A percentile compares a stretch with the other conserved stretches of the same genome.
phyloP scores from a whole-genome alignment of 176 grass and related monocot genomes.

The Pontederia paniculata region DNA sequence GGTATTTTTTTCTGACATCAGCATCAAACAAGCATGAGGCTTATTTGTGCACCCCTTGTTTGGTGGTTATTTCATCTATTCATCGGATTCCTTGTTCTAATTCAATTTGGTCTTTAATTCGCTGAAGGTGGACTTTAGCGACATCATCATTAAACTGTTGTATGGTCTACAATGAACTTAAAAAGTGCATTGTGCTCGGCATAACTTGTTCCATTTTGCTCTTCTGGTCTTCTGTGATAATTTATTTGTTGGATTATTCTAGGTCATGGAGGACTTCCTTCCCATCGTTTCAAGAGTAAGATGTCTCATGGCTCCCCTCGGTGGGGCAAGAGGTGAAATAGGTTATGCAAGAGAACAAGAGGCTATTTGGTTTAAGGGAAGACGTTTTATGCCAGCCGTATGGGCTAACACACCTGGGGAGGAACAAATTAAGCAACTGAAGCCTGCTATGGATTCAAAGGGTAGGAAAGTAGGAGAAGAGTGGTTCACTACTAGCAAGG shows the following conservation, averaged over 20 bases:
- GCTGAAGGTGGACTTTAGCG: no score
- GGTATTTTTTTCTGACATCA: no score
- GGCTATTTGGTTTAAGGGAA: slow-evolving; percentile 95
- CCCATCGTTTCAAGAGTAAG: slow-evolving; percentile 78
- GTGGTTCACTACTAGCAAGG: slow-evolving; percentile 80
- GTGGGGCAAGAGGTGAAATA: slow-evolving; percentile 79
- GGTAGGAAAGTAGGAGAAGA: slow-evolving; percentile 93
- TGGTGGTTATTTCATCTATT: no score
- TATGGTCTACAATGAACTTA: not conserved
- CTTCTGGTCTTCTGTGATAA: not conserved
- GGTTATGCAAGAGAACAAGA: slow-evolving; percentile 85
- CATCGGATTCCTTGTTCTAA: no score
- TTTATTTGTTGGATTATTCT: not conserved
- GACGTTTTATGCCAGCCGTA: slow-evolving; percentile 55
- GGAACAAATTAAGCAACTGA: slow-evolving; percentile 87
- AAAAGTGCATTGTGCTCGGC: not conserved
- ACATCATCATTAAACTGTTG: no score
- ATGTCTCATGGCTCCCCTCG: slow-evolving; percentile 58
- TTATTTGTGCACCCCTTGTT: no score
- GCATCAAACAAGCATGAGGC: no score
- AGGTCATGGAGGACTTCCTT: slow-evolving; percentile 75
- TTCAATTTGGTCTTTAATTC: no score
- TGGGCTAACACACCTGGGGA: slow-evolving; percentile 76
- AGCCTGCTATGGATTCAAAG: slow-evolving; percentile 72
- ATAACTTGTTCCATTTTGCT: not conserved